Evolutionary conservation across 192 early-diverging fungal genomes (phyloP), one percentile per base, ranked within the genome.

Genomic region (Jimgerdemannia lactiflua): DNA sequence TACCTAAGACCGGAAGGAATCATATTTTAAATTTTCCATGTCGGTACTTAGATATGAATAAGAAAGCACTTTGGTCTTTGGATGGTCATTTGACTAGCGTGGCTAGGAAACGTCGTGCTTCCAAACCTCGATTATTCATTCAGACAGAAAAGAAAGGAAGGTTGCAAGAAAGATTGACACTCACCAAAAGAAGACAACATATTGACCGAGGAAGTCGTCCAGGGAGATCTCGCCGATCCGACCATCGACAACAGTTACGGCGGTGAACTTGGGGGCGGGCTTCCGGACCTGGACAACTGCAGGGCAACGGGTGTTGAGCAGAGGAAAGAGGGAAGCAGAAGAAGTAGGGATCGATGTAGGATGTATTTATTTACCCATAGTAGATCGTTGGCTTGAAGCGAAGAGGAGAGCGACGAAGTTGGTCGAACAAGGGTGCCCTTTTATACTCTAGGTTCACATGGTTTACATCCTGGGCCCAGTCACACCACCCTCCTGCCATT

Each of bases 171-270:
- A 29, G 29, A 29, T 29, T 29, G 29, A 29, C 1, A 29, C 29
- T 29, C 29, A 29, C 86, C 91, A 94, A 75, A 94, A 82, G 44
- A 94, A 79, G 17, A 92, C 89, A 42, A 93, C 72, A 68, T 80
- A 88, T 76, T 84, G 78, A 6, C 80, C 78, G 68, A 64, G 69
- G 54, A 79, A 88, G 49, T 88, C 86, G 66, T 79, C 83, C 43
- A 95, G 81, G 29, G 89, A 89, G 67, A 94, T 80, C 42, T 83
- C 78, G 84, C 93, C 85, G 89, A 95, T 90, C 73, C 89, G 82
- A 59, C 89, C 87, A 72, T 94, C 80, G 64, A 93, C 86, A 65
- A 93, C 87, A 54, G 92, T 91, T 67, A 75, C 80, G 65, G 90
- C 90, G 59, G 79, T 87, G 84, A 94, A 94, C 41, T 68, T 74